A percentile compares a stretch with the other conserved stretches of the same genome.
Conservation (phyloP, 2,329 filamentous ascomycete genomes). For the Alternaria viburni region DNA sequence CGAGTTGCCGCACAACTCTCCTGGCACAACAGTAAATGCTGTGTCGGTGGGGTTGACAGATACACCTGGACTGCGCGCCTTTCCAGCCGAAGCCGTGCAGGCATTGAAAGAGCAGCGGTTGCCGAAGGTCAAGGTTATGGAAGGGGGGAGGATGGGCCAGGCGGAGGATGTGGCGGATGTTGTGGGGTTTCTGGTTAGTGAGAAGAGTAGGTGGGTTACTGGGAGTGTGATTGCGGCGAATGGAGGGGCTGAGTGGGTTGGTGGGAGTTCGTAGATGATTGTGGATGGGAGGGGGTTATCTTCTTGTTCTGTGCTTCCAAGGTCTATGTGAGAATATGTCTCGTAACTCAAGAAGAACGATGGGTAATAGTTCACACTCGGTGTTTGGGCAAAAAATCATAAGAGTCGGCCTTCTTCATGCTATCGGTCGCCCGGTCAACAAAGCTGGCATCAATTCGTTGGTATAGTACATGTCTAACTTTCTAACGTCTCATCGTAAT, state of each 20-base stretch:
- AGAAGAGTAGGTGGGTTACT: slow-evolving; percentile 45
- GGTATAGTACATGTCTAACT: slow-evolving; percentile 10
- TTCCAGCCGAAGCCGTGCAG: slow-evolving; percentile 19
- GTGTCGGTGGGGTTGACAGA: slow-evolving; percentile 38
- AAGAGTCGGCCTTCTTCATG: background rate
- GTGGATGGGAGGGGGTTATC: background rate
- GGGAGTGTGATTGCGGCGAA: slow-evolving; percentile 48
- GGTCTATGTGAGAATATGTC: background rate
- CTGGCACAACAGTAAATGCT: slow-evolving; percentile 38
- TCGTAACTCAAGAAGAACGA: background rate
- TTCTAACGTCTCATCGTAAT: background rate
- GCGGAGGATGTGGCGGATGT: slow-evolving; percentile 69
- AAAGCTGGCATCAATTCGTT: background rate
- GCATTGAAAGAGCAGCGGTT: slow-evolving; percentile 23
- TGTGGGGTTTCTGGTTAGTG: slow-evolving; percentile 58
- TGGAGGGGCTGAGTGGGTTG: slow-evolving; percentile 36
- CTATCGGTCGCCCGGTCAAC: background rate
- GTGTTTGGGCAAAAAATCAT: background rate
- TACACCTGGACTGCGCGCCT: slow-evolving; percentile 25
- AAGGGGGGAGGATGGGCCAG: slow-evolving; percentile 30
- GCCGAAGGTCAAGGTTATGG: slow-evolving; percentile 26
- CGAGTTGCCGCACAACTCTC: slow-evolving; percentile 26
- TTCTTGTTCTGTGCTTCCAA: background rate
- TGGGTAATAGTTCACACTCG: background rate
- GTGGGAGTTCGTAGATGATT: slow-evolving; percentile 11